Base-by-base conservation (phyloP, 306 rosid species). In the Malus orientalis region DNA sequence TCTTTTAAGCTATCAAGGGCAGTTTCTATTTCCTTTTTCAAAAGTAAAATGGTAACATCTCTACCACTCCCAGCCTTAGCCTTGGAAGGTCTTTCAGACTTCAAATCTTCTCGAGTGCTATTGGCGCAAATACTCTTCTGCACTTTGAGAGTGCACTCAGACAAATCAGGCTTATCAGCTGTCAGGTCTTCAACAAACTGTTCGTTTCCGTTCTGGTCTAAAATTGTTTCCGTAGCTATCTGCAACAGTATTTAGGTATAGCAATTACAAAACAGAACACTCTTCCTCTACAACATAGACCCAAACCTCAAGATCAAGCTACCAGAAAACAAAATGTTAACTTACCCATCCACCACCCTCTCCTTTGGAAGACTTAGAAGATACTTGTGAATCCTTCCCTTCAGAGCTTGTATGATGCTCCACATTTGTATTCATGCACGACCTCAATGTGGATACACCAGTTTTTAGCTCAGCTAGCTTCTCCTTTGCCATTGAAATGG, bases 1-100 rank as follows among this genome's bases (percentile, higher is more conserved):
- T 85, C 90, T 82, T 87, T 75, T 81, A 94, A 86, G 89, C 90
- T 94, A 77, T 83, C 84, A 77, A 94, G 89, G 72, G 98, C 93
- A 80, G 87, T 81, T 83, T 86, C 95, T 69, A 94, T 89, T 84
- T 92, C 97, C 82, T 86, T 90, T 84, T 87, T 91, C 83, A 94
- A 74, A 74, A 94, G 98, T 38, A 78, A 33, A 78, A 94, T 87
- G 68, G 94, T 86, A 61, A 32, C 79, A 79, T 91, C 97, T 79
- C 85, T 86, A 76, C 85, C 82, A 78, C 47, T 42, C n/a, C 13
- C 83, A 54, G 81, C 80, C 85, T 78, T 78, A 54, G 81, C 80
- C 85, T 78, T 78, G 82, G 55, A 59, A 67, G 78, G 51, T 42
- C 70, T 72, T 80, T 66, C 49, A 62, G 86, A 79, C 72, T 85